Base-by-base conservation (phyloP, 176 grass and related monocot species). In the Aegilops speltoides region DNA sequence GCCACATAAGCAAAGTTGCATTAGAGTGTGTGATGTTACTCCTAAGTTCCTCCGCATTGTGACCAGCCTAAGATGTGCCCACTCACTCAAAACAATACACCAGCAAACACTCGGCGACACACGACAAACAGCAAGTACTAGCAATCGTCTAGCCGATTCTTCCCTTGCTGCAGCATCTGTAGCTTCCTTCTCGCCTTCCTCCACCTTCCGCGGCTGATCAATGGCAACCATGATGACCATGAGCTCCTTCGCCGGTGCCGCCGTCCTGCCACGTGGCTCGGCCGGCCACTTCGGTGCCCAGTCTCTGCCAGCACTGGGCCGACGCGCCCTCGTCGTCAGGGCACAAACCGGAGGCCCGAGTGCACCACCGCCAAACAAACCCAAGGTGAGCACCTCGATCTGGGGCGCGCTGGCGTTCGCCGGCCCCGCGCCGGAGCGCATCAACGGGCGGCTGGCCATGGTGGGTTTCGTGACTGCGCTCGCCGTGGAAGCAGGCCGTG, bases 381-480 rank as follows among this genome's bases (percentile, higher is more conserved):
- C 69, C 69, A 73, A 73, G 69, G 37, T 73, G 19, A 57, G 33
- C 69, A 73, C 84, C 4, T 82, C 68, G 11, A 61, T 88, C 5
- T 85, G 57, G 52, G 86, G 89, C 79, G 73, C 85, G 56, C 48
- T 94, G 11, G 89, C 92, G 10, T 91, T 91, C 83, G 78, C 68
- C 37, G 92, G 92, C 0, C 92, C 92, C 0, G 92, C 65, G 2
- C 89, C 92, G 0, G 92, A 94, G 86, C 56, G 92, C 26, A 94
- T 94, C 86, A 94, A 91, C 64, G 92, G 92, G 5, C 73, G 92
- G 0, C 67, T 94, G 2, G 92, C 92, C 6, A 94, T 94, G 92
- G 74, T 91, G 19, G 92, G 92, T 2, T 94, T 94, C 77, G 89
- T 87, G 61, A 63, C 92, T 0, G 89, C 92, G 31, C 45, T 91